Evolutionary conservation across 257 asterid genomes (phyloP).

Genomic region (Nemophila menziesii): DNA sequence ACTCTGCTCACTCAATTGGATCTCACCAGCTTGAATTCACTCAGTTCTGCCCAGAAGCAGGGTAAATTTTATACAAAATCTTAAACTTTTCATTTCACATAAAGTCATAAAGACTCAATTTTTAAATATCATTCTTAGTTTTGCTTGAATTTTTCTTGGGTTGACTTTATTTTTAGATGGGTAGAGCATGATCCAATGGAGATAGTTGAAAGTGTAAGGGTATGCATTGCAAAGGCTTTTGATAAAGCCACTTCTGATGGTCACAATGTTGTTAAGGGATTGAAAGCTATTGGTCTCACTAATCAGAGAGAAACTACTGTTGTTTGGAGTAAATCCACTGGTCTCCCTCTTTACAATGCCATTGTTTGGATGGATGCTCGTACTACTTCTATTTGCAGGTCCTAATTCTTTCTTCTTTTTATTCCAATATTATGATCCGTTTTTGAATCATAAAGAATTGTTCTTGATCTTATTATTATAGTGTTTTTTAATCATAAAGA

Average conservation of each 20-base stretch:
- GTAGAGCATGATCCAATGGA: conserved; percentile 97
- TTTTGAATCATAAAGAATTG: too few species aligned
- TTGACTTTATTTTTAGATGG: conserved; percentile 44
- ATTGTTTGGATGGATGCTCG: conserved; percentile 99
- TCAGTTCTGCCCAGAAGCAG: conserved; percentile 80
- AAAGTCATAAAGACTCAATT: neutral
- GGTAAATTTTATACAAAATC: conserved; percentile 25
- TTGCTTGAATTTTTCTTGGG: neutral
- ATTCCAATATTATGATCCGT: too few species aligned
- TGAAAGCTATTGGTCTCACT: conserved; percentile 88
- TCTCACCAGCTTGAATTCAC: conserved; percentile 91
- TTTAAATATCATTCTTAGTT: too few species aligned
- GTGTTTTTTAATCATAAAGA: neutral
- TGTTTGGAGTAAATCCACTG: conserved; percentile 94
- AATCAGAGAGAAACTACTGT: conserved; percentile 98
- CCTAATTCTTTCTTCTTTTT: conserved; percentile 1
- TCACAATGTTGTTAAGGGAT: conserved; percentile 54
- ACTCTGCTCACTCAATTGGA: conserved; percentile 46
- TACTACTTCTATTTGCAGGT: conserved; percentile 89
- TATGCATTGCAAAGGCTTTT: conserved; percentile 67
- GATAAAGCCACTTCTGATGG: conserved; percentile 94
- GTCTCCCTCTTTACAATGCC: conserved; percentile 81
- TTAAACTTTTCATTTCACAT: neutral
- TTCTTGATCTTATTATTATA: too few species aligned
- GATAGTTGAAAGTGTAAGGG: conserved; percentile 70